Percentiles rank a stretch among this genome's conserved stretches.
Evolutionary conservation across 176 grass and related monocot genomes (phyloP).

Genomic region (Paspalum notatum): DNA sequence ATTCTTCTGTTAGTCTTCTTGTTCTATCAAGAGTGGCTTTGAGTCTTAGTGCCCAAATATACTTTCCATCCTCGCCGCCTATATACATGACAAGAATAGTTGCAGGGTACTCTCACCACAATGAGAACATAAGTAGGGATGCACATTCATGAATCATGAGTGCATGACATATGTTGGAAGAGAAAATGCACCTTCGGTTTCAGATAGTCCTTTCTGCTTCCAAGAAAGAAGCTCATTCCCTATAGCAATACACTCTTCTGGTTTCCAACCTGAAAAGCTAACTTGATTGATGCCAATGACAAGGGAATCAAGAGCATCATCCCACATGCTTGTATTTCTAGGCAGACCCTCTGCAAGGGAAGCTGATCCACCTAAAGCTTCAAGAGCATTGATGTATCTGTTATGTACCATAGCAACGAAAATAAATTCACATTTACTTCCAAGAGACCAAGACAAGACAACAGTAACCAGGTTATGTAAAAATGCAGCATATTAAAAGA

Average conservation of each 20-base stretch:
- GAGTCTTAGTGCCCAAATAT: slow-evolving; percentile 89
- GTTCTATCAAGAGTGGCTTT: slow-evolving; percentile 94
- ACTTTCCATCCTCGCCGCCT: slow-evolving; percentile 86
- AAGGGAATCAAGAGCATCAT: slow-evolving; percentile 74
- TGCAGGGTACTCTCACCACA: slow-evolving; percentile 21
- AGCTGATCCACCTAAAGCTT: slow-evolving; percentile 71
- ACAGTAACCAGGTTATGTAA: background rate
- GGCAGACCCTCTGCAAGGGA: slow-evolving; percentile 66
- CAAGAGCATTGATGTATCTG: slow-evolving; percentile 79
- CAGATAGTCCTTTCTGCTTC: slow-evolving; percentile 76
- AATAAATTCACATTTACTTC: background rate
- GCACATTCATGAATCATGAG: background rate
- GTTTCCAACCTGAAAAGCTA: slow-evolving; percentile 86
- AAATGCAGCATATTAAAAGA: background rate
- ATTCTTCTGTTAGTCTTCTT: slow-evolving; percentile 91
- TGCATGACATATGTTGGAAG: slow-evolving; percentile 18
- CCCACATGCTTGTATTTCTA: slow-evolving; percentile 64
- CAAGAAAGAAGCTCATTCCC: slow-evolving; percentile 79
- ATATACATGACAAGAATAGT: slow-evolving; percentile 39
- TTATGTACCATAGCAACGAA: slow-evolving; percentile 33
- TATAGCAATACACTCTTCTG: slow-evolving; percentile 81
- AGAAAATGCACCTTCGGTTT: slow-evolving; percentile 73
- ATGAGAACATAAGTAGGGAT: background rate
- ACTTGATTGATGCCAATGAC: slow-evolving; percentile 77
- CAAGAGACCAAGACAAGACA: background rate